A percentile compares a stretch with the other conserved stretches of the same genome.
These are phyloP conservation scores for Penstemon eatonii DNA, from an alignment of 257 asterid species.

Conservation along the genomic window DNA sequence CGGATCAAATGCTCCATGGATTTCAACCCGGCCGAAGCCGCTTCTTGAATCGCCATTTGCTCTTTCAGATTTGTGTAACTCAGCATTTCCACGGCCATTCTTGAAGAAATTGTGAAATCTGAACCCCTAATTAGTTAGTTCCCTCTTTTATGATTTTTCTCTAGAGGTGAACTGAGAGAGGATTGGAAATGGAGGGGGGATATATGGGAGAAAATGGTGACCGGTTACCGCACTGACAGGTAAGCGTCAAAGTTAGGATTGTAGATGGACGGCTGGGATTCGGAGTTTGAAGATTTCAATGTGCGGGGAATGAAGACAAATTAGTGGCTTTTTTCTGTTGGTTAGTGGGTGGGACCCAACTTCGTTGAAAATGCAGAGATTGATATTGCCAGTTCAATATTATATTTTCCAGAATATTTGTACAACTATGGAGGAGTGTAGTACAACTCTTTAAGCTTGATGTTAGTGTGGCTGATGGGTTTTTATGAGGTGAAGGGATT, in stretches of 20 bases:
- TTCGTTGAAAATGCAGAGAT: slow-evolving; percentile 27
- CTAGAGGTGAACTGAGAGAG: slow-evolving; percentile 6
- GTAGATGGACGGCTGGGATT: slow-evolving; percentile 48
- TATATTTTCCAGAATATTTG: neutral
- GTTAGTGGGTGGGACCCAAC: slow-evolving; percentile 37
- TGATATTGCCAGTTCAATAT: slow-evolving; percentile 24
- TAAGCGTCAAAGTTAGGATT: slow-evolving; percentile 40
- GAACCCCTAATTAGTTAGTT: too few relatives aligned
- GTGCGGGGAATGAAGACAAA: slow-evolving; percentile 33
- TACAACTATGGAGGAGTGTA: neutral
- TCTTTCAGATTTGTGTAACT: slow-evolving; percentile 44
- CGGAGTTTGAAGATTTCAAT: slow-evolving; percentile 37
- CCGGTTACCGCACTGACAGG: slow-evolving; percentile 41
- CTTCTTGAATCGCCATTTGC: slow-evolving; percentile 62
- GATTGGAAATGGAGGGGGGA: slow-evolving; percentile 16
- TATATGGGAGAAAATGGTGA: slow-evolving; percentile 41
- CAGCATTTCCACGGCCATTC: slow-evolving; percentile 56
- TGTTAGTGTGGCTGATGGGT: neutral
- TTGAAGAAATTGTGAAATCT: too few relatives aligned
- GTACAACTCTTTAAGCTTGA: neutral
- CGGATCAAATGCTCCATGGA: slow-evolving; percentile 77
- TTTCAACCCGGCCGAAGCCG: slow-evolving; percentile 66
- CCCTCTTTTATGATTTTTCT: too few relatives aligned
- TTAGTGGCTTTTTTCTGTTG: slow-evolving; percentile 43
- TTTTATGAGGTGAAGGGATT: neutral